Percentiles rank a stretch among this genome's conserved stretches.
phyloP scores from a whole-genome alignment of 257 asterid species.

The Gentiana dahurica region DNA sequence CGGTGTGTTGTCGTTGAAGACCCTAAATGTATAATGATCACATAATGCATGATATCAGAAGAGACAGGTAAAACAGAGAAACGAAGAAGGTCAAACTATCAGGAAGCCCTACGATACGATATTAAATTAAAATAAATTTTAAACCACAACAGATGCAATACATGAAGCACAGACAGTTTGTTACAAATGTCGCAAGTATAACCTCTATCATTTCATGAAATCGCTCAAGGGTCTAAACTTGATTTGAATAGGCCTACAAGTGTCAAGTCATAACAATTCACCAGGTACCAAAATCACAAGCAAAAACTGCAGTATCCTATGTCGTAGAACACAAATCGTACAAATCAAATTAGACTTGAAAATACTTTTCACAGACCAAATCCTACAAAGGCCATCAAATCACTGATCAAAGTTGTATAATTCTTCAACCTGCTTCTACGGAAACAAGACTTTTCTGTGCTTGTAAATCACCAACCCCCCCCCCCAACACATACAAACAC shows the following conservation, averaged over 20 bases:
- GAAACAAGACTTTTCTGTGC: background rate
- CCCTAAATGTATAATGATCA: slow-evolving; percentile 37
- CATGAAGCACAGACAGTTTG: background rate
- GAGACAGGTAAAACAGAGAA: slow-evolving; percentile 5
- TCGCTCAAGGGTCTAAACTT: background rate
- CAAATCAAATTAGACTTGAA: background rate
- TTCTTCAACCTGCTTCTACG: background rate
- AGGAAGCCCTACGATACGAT: slow-evolving; percentile 2
- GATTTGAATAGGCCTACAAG: background rate
- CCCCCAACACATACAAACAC: background rate
- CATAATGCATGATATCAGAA: background rate
- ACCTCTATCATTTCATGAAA: background rate
- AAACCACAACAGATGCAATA: background rate
- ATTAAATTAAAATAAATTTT: background rate
- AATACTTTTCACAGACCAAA: background rate
- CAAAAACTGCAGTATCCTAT: background rate
- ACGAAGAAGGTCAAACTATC: background rate
- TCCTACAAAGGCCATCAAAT: background rate
- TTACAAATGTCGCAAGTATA: background rate
- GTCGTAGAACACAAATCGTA: background rate
- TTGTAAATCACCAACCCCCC: background rate
- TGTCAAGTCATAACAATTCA: background rate
- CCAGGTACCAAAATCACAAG: background rate
- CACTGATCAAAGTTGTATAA: background rate
- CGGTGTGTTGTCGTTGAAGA: slow-evolving; percentile 56